Evolutionary conservation across 768 basidiomycete species (phyloP).

Genomic region (Leccinum incarnatum): DNA sequence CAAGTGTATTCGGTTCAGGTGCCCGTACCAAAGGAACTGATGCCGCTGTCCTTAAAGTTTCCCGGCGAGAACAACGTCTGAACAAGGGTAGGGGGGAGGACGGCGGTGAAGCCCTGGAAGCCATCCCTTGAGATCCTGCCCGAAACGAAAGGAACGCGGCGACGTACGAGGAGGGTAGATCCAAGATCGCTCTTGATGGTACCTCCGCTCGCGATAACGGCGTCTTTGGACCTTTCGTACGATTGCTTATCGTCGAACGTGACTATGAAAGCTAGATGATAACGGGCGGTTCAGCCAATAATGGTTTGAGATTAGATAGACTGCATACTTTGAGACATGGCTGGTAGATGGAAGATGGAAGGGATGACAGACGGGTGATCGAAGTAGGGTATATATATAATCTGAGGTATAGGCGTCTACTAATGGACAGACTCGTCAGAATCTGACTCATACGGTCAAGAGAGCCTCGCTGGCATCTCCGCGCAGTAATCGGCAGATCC

Average conservation of each 20-base stretch:
- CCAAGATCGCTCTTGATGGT: constrained; percentile 15
- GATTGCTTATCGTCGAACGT: neutral
- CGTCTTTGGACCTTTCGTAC: constrained; percentile 14
- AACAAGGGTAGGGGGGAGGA: constrained; percentile 3
- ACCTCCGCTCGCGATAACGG: neutral
- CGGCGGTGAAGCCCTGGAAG: constrained; percentile 20
- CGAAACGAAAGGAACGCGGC: neutral
- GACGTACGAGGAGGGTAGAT: neutral
- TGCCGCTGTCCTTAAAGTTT: constrained; percentile 5
- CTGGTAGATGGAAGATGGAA: neutral
- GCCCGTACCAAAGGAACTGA: constrained; percentile 13
- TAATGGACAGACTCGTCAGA: neutral
- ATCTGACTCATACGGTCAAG: neutral
- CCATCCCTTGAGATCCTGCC: neutral
- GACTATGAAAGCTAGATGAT: constrained; percentile 11
- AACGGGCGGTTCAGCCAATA: neutral
- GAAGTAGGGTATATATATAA: neutral
- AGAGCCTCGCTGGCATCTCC: no score
- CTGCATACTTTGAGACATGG: constrained; percentile 15
- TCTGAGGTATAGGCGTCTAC: neutral
- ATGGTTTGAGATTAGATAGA: neutral
- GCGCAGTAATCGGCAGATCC: no score
- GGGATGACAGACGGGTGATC: neutral
- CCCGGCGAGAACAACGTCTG: neutral
- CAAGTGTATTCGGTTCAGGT: neutral